phyloP scores from a whole-genome alignment of 768 basidiomycete species.

The Coprinopsis cinerea region DNA sequence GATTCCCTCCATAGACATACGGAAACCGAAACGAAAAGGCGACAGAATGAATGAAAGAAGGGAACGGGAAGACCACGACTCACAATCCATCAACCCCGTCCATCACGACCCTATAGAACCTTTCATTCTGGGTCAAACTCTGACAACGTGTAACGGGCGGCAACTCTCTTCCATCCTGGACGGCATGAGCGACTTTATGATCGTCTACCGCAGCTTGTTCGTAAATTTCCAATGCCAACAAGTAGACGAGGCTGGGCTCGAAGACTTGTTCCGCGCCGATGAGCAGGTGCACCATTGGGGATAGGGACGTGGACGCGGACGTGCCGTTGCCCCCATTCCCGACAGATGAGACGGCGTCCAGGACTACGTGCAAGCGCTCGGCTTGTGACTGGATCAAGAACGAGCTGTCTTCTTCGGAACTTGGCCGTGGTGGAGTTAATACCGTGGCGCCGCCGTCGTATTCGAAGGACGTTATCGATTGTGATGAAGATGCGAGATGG shows the following conservation, averaged over 20 bases:
- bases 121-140: neutral
- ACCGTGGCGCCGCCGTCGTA: neutral
- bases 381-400: slow-evolving; percentile 7
- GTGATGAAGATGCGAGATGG: neutral
- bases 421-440: too few species aligned
- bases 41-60: neutral
- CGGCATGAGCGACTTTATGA: slow-evolving; percentile 2
- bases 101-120: slow-evolving; percentile 3
- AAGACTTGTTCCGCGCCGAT: slow-evolving; percentile 3
- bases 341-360: neutral
- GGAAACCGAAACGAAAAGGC: neutral
- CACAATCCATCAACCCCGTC: slow-evolving; percentile 2
- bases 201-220: slow-evolving; percentile 8
- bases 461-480: neutral
- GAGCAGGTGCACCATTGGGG: neutral
- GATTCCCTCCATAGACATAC: neutral
- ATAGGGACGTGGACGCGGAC: too few species aligned
- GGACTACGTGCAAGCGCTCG: neutral
- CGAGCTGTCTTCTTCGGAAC: neutral
- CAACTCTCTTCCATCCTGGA: neutral
- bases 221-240: neutral
- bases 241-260: neutral
- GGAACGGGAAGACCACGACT: neutral
- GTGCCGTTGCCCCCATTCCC: too few species aligned
- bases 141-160: slow-evolving; percentile 7